A percentile compares a stretch with the other conserved stretches of the same genome.
Evolutionary conservation across 2,329 filamentous ascomycete species (phyloP).

Genomic region (Cercospora sp.): DNA sequence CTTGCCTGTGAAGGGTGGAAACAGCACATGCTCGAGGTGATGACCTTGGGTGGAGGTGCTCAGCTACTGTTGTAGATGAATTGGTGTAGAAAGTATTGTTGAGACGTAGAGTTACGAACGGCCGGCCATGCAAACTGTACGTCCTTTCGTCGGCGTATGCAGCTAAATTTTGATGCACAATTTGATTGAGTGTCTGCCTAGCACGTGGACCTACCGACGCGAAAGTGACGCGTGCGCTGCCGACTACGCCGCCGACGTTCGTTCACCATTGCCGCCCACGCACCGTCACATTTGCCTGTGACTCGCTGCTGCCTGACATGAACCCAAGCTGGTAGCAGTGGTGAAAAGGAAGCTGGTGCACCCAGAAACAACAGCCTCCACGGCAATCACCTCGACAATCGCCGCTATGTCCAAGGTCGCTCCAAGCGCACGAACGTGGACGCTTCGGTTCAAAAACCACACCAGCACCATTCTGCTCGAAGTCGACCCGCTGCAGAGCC

Average conservation of each 20-base stretch:
- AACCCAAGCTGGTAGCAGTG: background rate
- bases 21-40: background rate
- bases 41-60: background rate
- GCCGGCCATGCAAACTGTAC: too few species aligned
- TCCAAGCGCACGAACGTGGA: constrained; percentile 39
- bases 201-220: background rate
- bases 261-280: background rate
- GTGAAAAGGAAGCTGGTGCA: background rate
- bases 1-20: background rate
- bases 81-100: background rate
- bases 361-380: background rate
- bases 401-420: constrained; percentile 23
- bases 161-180: background rate
- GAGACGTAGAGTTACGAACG: background rate
- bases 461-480: constrained; percentile 51
- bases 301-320: background rate
- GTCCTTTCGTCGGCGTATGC: background rate
- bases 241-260: background rate
- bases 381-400: background rate
- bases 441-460: constrained; percentile 50
- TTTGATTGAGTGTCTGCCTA: background rate
- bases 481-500: constrained; percentile 45
- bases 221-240: background rate
- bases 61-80: background rate
- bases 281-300: background rate